Base-by-base conservation (phyloP, 2,329 filamentous ascomycete species). In the Amphichorda felina region DNA sequence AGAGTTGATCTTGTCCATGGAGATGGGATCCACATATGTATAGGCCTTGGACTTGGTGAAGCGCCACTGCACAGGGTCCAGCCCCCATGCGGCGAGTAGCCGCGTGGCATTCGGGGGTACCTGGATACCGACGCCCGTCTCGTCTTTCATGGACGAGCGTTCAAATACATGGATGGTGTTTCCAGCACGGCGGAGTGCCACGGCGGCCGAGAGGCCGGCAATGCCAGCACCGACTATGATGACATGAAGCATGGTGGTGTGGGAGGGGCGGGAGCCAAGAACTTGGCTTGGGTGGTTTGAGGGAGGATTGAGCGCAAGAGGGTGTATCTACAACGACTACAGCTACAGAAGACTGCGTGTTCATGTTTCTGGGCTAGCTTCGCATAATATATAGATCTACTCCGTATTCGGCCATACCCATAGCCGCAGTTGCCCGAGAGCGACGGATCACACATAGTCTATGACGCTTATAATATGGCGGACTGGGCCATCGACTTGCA, bases 121-220 rank as follows among this genome's bases (percentile, higher is more conserved):
- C 25, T 53, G 52, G 27, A 62, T 54, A 30, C 59, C 59, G 6
- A 57, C 59, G 28, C 58, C 59, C 16, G 55, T 43, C 39, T 61
- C 59, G 36, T 55, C 51, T 32, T 51, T 50, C 37, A 59, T 48
- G 3, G 41, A 41, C 1, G 57, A 61, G n/a, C 50, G 47, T 44
- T 63, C 60, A 40, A 55, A 59, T n/a, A 63, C 40, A 8, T 44
- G 39, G 16, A 59, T 50, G 5, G 25, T 6, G 41, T 58, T 56
- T 7, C 57, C 57, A 8, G 51, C 50, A 4, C 53, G 51, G 17
- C 54, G 51, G 21, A 59, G 50, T 2, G 54, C 43, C 25, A 54
- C 46, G 27, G 54, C 53, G 4, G 56, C 49, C 0, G 50, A 43
- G 15, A 61, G 51, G 18, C 58, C 58, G 8, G 54, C 51, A 18